Evolutionary conservation across 1,139 yeast species (phyloP), one percentile per base, ranked within the genome.

Genomic region (Diutina rugosa): DNA sequence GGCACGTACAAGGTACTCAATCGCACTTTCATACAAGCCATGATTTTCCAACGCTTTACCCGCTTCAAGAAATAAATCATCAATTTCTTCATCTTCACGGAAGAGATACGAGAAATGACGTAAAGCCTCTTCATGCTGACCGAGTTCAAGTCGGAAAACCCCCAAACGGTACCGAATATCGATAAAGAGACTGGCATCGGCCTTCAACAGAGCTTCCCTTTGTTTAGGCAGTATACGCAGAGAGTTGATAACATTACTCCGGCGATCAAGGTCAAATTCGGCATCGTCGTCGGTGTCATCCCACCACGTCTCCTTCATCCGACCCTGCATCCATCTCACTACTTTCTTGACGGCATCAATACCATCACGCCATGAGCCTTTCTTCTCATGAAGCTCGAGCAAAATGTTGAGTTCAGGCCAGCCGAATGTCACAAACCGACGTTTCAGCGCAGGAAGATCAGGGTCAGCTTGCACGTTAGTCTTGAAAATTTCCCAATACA

Each of bases 341-440:
- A 89, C 87, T 45, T 79, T 72, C 63, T 87, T 87, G 54, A 90
- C 78, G 0, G 82, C 76, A 57, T 77, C 78, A 26, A 90, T 77
- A 1, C 93, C 95, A 16, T 80, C 73, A 6, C 69, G 64, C 78
- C 84, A 88, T 9, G 84, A 82, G 52, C 80, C 80, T 59, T 85
- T 85, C 57, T 83, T 82, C 45, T 84, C 77, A 65, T 87, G 87
- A 45, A 93, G 72, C 64, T 93, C 98, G 9, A 88, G 79, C 55
- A 93, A 72, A 59, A 90, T 88, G 65, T 93, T 91, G 56, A 93
- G 74, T 61, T 90, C 93, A 0, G 96, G 86, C 95, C 96, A 91
- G 52, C 84, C 90, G 68, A 93, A 91, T 54, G 65, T 52, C 6
- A 54, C 35, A 16, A 14, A 41, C 12, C 32, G 21, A 5, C 46